Evolutionary conservation across 441 rosid genomes (phyloP).

Genomic region (Iberis amara): DNA sequence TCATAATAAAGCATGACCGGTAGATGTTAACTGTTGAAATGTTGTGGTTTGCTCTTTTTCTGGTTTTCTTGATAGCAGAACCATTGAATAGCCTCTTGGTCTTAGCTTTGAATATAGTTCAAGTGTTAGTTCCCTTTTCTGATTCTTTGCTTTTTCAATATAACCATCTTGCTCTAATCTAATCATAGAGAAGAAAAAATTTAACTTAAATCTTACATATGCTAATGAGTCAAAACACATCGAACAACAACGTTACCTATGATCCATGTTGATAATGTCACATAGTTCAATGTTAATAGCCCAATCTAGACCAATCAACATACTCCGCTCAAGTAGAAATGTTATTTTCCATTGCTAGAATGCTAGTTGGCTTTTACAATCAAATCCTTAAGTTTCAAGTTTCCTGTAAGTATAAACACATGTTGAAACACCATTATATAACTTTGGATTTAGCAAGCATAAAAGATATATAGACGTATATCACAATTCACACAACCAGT

Average conservation of each 20-base stretch:
- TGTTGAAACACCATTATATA: neutral
- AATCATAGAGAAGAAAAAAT: conserved; percentile 13
- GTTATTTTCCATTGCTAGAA: too few relatives aligned
- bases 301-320: conserved; percentile 98
- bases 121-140: conserved; percentile 35
- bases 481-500: conserved; percentile 11
- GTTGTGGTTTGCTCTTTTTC: conserved; percentile 37
- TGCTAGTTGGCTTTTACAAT: too few relatives aligned
- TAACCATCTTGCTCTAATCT: conserved; percentile 35
- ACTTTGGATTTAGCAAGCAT: neutral
- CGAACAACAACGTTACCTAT: conserved; percentile 57
- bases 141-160: conserved; percentile 39
- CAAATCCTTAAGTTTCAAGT: too few relatives aligned
- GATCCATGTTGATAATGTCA: conserved; percentile 87
- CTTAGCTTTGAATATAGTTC: conserved; percentile 46
- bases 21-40: conserved; percentile 36
- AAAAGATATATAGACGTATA: neutral
- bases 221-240: too few relatives aligned
- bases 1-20: conserved; percentile 66
- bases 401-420: conserved; percentile 3
- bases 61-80: conserved; percentile 51
- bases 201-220: neutral
- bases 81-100: conserved; percentile 54
- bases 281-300: conserved; percentile 89
- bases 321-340: too few relatives aligned